Evolutionary conservation across 2,329 filamentous ascomycete species (phyloP).

Genomic region (Pezicula neosporulosa): DNA sequence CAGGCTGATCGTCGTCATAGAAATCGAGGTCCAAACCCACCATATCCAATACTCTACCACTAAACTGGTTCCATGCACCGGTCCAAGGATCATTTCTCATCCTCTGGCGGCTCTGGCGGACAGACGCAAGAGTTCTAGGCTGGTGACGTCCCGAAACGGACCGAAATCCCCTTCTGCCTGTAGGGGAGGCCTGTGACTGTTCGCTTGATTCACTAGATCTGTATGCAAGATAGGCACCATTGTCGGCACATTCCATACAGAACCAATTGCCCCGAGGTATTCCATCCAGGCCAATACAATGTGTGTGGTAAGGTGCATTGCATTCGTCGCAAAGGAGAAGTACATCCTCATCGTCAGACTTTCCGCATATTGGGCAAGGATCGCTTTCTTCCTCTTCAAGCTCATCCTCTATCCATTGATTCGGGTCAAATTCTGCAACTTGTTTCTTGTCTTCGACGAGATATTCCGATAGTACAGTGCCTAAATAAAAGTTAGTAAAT

Average conservation of each 20-base stretch:
- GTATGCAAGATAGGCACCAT: slow-evolving; percentile 28
- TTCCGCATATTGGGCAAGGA: slow-evolving; percentile 82
- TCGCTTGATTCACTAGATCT: slow-evolving; percentile 29
- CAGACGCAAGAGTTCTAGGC: slow-evolving; percentile 54
- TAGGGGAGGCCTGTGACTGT: slow-evolving; percentile 20
- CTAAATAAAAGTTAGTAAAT: slow-evolving; percentile 34
- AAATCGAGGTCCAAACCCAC: slow-evolving; percentile 79
- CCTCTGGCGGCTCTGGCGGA: slow-evolving; percentile 52
- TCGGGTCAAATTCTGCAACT: slow-evolving; percentile 83
- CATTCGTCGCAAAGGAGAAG: slow-evolving; percentile 90
- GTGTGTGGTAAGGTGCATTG: slow-evolving; percentile 84
- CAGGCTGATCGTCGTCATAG: slow-evolving; percentile 65
- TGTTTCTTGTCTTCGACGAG: slow-evolving; percentile 80
- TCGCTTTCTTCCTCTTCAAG: slow-evolving; percentile 69
- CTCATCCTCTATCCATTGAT: slow-evolving; percentile 66
- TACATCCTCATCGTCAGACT: slow-evolving; percentile 76
- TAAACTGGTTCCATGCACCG: slow-evolving; percentile 72
- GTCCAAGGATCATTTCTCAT: slow-evolving; percentile 84
- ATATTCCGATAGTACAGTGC: slow-evolving; percentile 54
- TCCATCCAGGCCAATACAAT: slow-evolving; percentile 79
- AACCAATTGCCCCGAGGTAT: slow-evolving; percentile 83
- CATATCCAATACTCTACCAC: slow-evolving; percentile 60
- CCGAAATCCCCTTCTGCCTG: slow-evolving; percentile 23
- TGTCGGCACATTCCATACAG: slow-evolving; percentile 74
- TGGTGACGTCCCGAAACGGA: slow-evolving; percentile 8